Conservation (phyloP, 2,329 filamentous ascomycete genomes). For the Harringtonia lauricola region DNA sequence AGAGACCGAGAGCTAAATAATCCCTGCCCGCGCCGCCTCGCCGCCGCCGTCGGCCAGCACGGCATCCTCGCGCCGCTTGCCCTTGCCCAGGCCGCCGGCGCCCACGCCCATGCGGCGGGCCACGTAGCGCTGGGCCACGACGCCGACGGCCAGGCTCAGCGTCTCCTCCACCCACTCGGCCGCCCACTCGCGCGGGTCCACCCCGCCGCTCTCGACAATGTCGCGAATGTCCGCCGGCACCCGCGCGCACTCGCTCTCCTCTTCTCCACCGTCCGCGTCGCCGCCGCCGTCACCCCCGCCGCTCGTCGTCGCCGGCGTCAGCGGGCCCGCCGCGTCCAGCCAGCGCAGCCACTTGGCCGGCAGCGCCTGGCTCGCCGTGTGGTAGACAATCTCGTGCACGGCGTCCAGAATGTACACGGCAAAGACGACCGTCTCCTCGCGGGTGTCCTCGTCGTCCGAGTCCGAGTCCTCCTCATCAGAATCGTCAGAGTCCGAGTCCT, state of each 20-base stretch:
- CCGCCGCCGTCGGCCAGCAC: conserved; percentile 45
- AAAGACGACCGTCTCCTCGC: conserved; percentile 57
- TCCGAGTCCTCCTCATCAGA: conserved; percentile 76
- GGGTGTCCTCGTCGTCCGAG: conserved; percentile 70
- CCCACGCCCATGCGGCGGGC: conserved; percentile 93
- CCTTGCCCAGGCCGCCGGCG: conserved; percentile 55
- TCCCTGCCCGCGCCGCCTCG: conserved; percentile 48
- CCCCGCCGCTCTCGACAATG: conserved; percentile 63
- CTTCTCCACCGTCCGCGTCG: neutral
- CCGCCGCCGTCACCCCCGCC: conserved; percentile 23
- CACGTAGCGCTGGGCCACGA: conserved; percentile 91
- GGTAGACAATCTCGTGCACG: conserved; percentile 81
- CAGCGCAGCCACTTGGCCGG: conserved; percentile 82
- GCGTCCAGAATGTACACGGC: conserved; percentile 78
- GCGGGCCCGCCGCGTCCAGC: conserved; percentile 65
- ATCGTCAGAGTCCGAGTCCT: conserved; percentile 59
- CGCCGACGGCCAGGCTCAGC: conserved; percentile 64
- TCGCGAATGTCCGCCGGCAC: conserved; percentile 78
- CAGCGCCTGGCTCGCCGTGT: conserved; percentile 69
- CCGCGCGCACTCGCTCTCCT: conserved; percentile 22
- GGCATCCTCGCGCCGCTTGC: conserved; percentile 48
- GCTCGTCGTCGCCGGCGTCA: conserved; percentile 43
- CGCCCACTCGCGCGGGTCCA: conserved; percentile 94
- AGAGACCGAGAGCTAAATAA: conserved; percentile 27
- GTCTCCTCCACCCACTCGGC: conserved; percentile 94